These are phyloP conservation scores for Dicorynia guianensis DNA, from an alignment of 306 rosid genomes.

Conservation along the genomic window DNA sequence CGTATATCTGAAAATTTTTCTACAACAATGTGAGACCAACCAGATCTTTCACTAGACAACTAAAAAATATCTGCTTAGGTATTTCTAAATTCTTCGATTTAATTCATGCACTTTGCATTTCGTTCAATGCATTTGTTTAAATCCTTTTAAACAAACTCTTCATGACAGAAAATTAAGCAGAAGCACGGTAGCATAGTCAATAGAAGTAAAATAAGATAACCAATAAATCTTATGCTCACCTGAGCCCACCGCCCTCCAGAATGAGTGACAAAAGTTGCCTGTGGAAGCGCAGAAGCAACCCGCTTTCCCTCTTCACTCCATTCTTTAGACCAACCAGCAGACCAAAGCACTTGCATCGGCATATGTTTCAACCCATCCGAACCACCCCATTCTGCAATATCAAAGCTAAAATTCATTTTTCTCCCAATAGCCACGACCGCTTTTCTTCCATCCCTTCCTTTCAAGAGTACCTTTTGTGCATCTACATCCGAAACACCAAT, in stretches of 20 bases:
- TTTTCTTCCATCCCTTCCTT: constrained; percentile 65
- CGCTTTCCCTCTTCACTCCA: constrained; percentile 85
- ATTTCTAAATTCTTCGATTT: neutral
- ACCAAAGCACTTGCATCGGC: constrained; percentile 89
- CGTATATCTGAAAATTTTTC: neutral
- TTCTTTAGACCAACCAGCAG: constrained; percentile 76
- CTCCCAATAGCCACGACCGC: constrained; percentile 76
- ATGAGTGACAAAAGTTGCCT: constrained; percentile 69
- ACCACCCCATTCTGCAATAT: constrained; percentile 81
- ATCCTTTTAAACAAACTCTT: constrained; percentile 27
- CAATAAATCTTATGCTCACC: constrained; percentile 55
- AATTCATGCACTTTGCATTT: constrained; percentile 20
- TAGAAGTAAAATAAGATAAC: constrained; percentile 10
- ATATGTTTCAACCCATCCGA: constrained; percentile 69
- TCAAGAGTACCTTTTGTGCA: constrained; percentile 78
- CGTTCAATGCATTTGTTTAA: constrained; percentile 21
- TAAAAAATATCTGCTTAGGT: neutral
- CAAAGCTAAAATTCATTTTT: constrained; percentile 85
- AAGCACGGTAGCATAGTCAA: constrained; percentile 1
- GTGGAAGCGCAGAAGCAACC: constrained; percentile 69
- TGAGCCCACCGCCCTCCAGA: constrained; percentile 94
- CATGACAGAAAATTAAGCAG: constrained; percentile 4
- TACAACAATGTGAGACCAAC: neutral
- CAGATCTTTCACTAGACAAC: constrained; percentile 24
- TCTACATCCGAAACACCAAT: constrained; percentile 56